phyloP scores from a whole-genome alignment of 2,329 filamentous ascomycete genomes.

The Gyromitra esculenta region DNA sequence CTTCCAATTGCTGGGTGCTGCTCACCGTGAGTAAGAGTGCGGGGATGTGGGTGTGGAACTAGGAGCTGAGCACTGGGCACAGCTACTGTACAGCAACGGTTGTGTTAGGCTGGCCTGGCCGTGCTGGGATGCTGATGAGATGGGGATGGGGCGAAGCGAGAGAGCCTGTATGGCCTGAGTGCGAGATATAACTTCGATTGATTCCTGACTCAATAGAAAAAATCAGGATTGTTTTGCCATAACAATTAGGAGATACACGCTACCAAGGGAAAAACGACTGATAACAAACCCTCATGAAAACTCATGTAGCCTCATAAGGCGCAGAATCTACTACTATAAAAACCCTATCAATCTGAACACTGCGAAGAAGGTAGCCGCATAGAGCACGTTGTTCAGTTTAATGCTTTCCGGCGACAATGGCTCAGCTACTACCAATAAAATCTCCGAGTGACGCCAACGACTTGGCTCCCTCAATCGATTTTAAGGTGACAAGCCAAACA shows the following conservation, averaged over 20 bases:
- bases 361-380: slow-evolving; percentile 36
- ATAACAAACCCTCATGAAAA: slow-evolving; percentile 1
- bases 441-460: slow-evolving; percentile 17
- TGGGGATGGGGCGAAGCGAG: slow-evolving; percentile 53
- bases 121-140: slow-evolving; percentile 53
- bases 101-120: slow-evolving; percentile 39
- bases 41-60: slow-evolving; percentile 50
- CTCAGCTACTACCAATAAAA: slow-evolving; percentile 30
- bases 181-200: slow-evolving; percentile 43
- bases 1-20: slow-evolving; percentile 47
- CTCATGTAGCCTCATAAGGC: slow-evolving; percentile 34
- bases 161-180: slow-evolving; percentile 36
- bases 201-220: slow-evolving; percentile 17
- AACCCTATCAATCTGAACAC: slow-evolving; percentile 23
- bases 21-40: slow-evolving; percentile 51
- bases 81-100: slow-evolving; percentile 43
- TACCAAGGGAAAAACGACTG: slow-evolving; percentile 1
- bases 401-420: slow-evolving; percentile 25
- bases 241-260: slow-evolving; percentile 1
- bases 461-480: slow-evolving; percentile 10
- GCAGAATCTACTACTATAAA: slow-evolving; percentile 23
- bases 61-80: slow-evolving; percentile 49
- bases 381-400: slow-evolving; percentile 22
- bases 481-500: slow-evolving; percentile 1
- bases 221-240: slow-evolving; percentile 20